Conservation (phyloP, 208 protist species). For the Acanthamoeba triangularis region DNA sequence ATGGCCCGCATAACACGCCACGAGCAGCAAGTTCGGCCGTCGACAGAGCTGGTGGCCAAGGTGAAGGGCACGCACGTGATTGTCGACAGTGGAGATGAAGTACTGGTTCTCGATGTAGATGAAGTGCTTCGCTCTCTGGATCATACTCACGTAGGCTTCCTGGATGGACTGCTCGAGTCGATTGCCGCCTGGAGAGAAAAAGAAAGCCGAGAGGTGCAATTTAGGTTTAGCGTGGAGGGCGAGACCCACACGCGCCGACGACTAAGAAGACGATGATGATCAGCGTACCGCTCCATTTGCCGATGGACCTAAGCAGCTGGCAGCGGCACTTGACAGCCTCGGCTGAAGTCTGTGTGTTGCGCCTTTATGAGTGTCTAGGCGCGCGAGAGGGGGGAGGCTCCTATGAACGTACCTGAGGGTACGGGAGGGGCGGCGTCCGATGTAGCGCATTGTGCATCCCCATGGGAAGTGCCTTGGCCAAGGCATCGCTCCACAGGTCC, state of each 20-base stretch:
- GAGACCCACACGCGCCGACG: too few relatives aligned
- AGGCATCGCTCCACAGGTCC: neutral
- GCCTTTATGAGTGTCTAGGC: too few relatives aligned
- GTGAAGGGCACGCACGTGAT: neutral
- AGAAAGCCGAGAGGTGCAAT: too few relatives aligned
- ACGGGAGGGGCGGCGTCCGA: neutral
- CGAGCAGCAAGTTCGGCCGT: neutral
- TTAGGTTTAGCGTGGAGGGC: too few relatives aligned
- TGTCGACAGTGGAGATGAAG: conserved; percentile 79
- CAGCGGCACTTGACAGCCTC: neutral
- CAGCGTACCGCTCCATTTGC: conserved; percentile 54
- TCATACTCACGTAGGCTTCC: conserved; percentile 82
- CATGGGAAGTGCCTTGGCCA: neutral
- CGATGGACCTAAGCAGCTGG: conserved; percentile 38
- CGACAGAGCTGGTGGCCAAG: neutral
- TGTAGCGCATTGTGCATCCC: conserved; percentile 6
- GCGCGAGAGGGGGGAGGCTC: too few relatives aligned
- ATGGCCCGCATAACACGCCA: too few relatives aligned
- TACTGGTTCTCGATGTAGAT: conserved; percentile 90
- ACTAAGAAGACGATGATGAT: too few relatives aligned
- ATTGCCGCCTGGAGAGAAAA: too few relatives aligned
- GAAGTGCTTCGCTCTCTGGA: conserved; percentile 83
- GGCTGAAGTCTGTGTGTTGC: neutral
- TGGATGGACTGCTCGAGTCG: conserved; percentile 74
- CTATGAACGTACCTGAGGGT: conserved; percentile 2